phyloP scores from a whole-genome alignment of 345 rosid genomes.

The Brassica juncea region DNA sequence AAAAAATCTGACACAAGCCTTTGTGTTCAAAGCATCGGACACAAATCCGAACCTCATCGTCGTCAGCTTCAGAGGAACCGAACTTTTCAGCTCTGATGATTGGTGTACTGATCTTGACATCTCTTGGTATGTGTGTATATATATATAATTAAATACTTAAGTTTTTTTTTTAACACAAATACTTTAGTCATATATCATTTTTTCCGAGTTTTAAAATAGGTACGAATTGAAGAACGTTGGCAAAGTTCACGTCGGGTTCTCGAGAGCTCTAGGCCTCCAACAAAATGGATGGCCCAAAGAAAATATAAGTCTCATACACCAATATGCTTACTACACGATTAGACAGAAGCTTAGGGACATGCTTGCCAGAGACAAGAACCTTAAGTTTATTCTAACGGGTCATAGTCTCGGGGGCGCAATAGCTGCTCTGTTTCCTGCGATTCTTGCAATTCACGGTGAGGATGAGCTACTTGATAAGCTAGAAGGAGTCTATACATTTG shows the following conservation, averaged over 20 bases:
- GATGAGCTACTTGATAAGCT: constrained; percentile 45
- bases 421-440: constrained; percentile 54
- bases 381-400: constrained; percentile 62
- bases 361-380: constrained; percentile 28
- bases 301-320: constrained; percentile 13
- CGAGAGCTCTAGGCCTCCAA: constrained; percentile 62
- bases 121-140: constrained; percentile 56
- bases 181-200: neutral
- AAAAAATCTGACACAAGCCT: constrained; percentile 49
- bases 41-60: constrained; percentile 48
- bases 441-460: constrained; percentile 56
- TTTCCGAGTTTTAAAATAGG: constrained; percentile 3
- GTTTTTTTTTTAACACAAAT: neutral
- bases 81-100: constrained; percentile 49
- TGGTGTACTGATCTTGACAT: constrained; percentile 56
- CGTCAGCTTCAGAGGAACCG: constrained; percentile 64
- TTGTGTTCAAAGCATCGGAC: constrained; percentile 42
- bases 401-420: constrained; percentile 75
- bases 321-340: constrained; percentile 57
- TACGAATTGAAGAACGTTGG: constrained; percentile 40
- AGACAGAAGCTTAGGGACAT: constrained; percentile 45
- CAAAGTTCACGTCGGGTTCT: constrained; percentile 61
- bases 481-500: constrained; percentile 69
- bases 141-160: constrained; percentile 8
- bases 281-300: constrained; percentile 54